Percentiles rank a stretch among this genome's conserved stretches.
Conservation (phyloP, 805 yeast genomes). For the Sugiyamaella chiloensis region DNA sequence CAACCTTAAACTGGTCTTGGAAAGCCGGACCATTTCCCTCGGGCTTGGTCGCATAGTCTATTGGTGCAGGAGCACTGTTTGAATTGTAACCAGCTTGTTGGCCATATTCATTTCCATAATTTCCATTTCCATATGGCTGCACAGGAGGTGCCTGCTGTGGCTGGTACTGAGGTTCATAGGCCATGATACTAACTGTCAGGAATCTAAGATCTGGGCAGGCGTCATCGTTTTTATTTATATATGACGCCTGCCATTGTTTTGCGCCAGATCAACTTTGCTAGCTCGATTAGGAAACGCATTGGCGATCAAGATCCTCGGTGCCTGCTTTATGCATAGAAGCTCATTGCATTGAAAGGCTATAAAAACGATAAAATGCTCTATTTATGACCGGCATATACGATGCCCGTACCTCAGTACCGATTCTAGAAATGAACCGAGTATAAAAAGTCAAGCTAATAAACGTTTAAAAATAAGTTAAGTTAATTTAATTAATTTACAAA, state of each 20-base stretch:
- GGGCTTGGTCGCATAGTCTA: constrained; percentile 25
- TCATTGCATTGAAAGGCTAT: no score
- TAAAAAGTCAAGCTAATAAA: no score
- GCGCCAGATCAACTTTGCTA: no score
- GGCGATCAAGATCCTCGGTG: no score
- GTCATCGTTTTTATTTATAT: neutral
- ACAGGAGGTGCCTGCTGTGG: constrained; percentile 12
- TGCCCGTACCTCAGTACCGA: no score
- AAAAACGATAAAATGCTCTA: no score
- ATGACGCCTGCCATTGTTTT: no score
- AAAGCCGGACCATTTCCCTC: constrained; percentile 42
- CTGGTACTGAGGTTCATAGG: constrained; percentile 9
- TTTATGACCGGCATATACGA: no score
- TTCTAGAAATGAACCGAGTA: no score
- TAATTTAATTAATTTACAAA: constrained; percentile 2
- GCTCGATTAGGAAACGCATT: no score
- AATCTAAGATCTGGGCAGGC: neutral
- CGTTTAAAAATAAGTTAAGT: no score
- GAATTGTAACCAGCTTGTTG: constrained; percentile 18
- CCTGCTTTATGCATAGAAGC: no score
- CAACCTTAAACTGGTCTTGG: constrained; percentile 66
- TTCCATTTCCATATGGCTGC: constrained; percentile 12
- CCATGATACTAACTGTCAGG: neutral
- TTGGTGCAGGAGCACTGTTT: constrained; percentile 17
- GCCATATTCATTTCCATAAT: constrained; percentile 19